phyloP scores from a whole-genome alignment of 2,329 filamentous ascomycete species.

The Corynespora cassiicola region DNA sequence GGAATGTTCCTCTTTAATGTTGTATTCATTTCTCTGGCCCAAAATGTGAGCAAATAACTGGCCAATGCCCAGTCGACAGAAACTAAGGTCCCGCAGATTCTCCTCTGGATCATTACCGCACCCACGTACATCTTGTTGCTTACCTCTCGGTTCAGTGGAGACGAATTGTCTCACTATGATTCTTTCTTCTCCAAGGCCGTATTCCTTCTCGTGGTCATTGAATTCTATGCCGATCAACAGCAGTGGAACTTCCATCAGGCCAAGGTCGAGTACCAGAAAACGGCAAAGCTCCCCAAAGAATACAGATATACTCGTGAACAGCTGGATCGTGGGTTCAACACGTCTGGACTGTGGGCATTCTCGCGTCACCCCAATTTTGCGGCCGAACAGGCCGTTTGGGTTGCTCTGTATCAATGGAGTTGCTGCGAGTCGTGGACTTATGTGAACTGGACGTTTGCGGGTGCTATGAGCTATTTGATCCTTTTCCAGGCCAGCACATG shows the following conservation, averaged over 20 bases:
- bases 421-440: slow-evolving; percentile 74
- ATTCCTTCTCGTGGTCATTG: slow-evolving; percentile 65
- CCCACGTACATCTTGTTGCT: slow-evolving; percentile 87
- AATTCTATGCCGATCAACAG: slow-evolving; percentile 88
- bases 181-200: slow-evolving; percentile 62
- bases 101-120: slow-evolving; percentile 79
- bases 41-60: slow-evolving; percentile 57
- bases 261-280: slow-evolving; percentile 76
- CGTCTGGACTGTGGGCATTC: slow-evolving; percentile 83
- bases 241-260: slow-evolving; percentile 90
- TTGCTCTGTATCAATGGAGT: slow-evolving; percentile 86
- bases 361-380: slow-evolving; percentile 95
- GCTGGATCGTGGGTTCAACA: slow-evolving; percentile 87
- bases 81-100: slow-evolving; percentile 55
- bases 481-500: slow-evolving; percentile 90
- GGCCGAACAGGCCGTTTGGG: slow-evolving; percentile 90
- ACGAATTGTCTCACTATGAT: slow-evolving; percentile 60
- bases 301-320: slow-evolving; percentile 73
- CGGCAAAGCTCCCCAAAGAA: slow-evolving; percentile 70
- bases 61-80: background rate
- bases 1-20: slow-evolving; percentile 87
- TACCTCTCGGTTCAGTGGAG: slow-evolving; percentile 66
- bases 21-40: slow-evolving; percentile 84
- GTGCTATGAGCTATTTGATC: slow-evolving; percentile 72
- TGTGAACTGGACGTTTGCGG: slow-evolving; percentile 80